These are phyloP conservation scores for Blastobotrys elegans DNA, from an alignment of 1,139 yeast genomes.

Conservation along the genomic window DNA sequence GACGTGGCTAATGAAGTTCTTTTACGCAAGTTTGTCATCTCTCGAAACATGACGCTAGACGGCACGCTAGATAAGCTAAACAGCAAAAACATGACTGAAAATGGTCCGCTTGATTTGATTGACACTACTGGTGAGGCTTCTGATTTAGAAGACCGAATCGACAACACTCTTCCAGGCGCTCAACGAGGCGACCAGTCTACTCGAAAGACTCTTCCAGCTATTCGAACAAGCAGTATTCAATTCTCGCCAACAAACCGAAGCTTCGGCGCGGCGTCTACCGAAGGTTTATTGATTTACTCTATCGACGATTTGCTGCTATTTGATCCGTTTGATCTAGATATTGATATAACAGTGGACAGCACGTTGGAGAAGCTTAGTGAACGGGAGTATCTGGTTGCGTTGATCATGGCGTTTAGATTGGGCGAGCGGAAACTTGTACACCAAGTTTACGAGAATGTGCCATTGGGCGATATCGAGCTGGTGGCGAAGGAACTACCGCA, in stretches of 20 bases:
- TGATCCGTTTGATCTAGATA: constrained; percentile 93
- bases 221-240: constrained; percentile 67
- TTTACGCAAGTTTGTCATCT: constrained; percentile 73
- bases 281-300: constrained; percentile 80
- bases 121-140: constrained; percentile 84
- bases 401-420: constrained; percentile 90
- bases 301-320: constrained; percentile 71
- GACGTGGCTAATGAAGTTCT: constrained; percentile 86
- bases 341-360: constrained; percentile 83
- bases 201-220: constrained; percentile 71
- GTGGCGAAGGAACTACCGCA: constrained; percentile 66
- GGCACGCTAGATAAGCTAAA: constrained; percentile 82
- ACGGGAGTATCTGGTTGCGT: constrained; percentile 70
- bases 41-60: constrained; percentile 83
- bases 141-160: constrained; percentile 79
- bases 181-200: constrained; percentile 81
- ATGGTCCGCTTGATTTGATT: constrained; percentile 76
- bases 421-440: constrained; percentile 75
- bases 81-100: constrained; percentile 79
- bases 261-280: constrained; percentile 95
- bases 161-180: constrained; percentile 80
- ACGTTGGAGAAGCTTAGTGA: constrained; percentile 58
- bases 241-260: constrained; percentile 90
- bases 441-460: constrained; percentile 70
- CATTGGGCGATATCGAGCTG: constrained; percentile 63